Conservation (phyloP, 116 monocot genomes). For the Trichopus zeylanicus region DNA sequence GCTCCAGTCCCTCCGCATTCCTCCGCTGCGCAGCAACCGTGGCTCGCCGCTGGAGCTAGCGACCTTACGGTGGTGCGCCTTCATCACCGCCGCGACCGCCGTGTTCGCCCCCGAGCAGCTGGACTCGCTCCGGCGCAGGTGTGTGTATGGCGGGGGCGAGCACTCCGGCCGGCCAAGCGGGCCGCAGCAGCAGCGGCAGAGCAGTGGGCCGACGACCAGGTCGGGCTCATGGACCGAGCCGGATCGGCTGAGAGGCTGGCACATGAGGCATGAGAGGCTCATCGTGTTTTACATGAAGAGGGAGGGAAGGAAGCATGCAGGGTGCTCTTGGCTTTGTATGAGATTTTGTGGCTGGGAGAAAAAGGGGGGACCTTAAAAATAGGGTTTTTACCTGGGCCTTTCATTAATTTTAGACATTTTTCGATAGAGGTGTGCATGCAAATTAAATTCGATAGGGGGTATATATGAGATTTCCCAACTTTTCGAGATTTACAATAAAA, state of each 20-base stretch:
- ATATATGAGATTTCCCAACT: too few relatives aligned
- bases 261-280: conserved; percentile 24
- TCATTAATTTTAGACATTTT: too few relatives aligned
- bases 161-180: conserved; percentile 17
- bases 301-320: not conserved
- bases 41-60: conserved; percentile 21
- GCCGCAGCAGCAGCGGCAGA: conserved; percentile 7
- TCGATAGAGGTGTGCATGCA: too few relatives aligned
- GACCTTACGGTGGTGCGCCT: not conserved
- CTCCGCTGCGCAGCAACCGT: conserved; percentile 42
- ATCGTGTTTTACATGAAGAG: conserved; percentile 3
- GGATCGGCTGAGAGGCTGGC: not conserved
- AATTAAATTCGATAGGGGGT: too few relatives aligned
- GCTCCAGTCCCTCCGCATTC: conserved; percentile 72
- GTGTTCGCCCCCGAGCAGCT: not conserved
- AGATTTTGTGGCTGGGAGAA: too few relatives aligned
- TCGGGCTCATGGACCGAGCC: not conserved
- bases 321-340: too few relatives aligned
- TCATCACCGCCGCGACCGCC: too few relatives aligned
- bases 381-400: too few relatives aligned
- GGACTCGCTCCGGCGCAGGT: conserved; percentile 1
- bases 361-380: too few relatives aligned
- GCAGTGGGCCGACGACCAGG: not conserved
- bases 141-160: conserved; percentile 4
- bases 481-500: too few relatives aligned